Evolutionary conservation across 176 grass and related monocot genomes (phyloP), one percentile per base, ranked within the genome.

Genomic region (Poa pratensis): DNA sequence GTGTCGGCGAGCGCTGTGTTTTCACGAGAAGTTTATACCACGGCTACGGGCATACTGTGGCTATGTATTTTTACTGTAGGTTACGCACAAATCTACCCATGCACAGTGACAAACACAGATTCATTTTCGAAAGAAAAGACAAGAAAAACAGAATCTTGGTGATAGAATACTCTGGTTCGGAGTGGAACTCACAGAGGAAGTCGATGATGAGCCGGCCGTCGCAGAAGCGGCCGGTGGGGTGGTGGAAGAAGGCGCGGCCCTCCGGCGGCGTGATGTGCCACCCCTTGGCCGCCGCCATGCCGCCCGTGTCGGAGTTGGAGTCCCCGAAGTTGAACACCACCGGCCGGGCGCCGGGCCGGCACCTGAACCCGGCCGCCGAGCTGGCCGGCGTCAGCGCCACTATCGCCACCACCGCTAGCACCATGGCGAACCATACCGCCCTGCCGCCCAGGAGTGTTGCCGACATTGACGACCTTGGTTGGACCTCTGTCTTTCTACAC

Each of bases 261-360:
- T 93, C 93, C 2, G 89, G 89, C 2, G 75, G 88, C 61, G 72
- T 26, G 30, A 95, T 70, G 68, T 67, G 57, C 76, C 79, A 91
- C 11, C 95, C 93, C 50, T 62, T 72, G 4, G 80, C 92, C 1
- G 93, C 92, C n/a, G 91, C 80, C 40, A 94, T 88, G 63, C 89
- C 91, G 2, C 95, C 95, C 27, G 95, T 97, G 80, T 97, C 95
- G 8, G 95, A 97, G 86, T 97, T 97, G 58, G 95, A 97, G 85
- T 97, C 95, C 0, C 95, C 92, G 63, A 97, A 97, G 86, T 94
- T 97, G 86, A 97, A 94, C 50, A 94, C 52, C 69, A 94, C 88
- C 60, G 89, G 89, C 39, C 88, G 70, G 7, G 78, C 65, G 12
- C 88, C 88, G 17, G 83, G 7, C 14, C 12, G 22, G 78, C 88